phyloP scores from a whole-genome alignment of 2,329 filamentous ascomycete genomes.

The Dactylellina haptotyla region DNA sequence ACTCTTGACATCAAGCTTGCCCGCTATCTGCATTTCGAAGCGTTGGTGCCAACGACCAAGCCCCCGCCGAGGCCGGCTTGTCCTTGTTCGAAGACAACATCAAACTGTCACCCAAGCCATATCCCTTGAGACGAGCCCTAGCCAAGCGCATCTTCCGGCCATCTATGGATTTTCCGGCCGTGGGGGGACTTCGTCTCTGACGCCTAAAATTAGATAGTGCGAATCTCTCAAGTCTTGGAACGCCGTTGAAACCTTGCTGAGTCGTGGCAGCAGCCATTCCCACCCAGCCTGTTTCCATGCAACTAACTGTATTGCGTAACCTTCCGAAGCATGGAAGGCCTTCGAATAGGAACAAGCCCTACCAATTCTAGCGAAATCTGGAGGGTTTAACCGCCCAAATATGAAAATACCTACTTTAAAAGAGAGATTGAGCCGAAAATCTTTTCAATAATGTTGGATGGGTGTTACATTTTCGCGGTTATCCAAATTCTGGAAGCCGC shows the following conservation, averaged over 20 bases:
- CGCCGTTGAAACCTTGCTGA: conserved; percentile 26
- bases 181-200: conserved; percentile 20
- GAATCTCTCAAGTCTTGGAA: conserved; percentile 37
- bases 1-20: conserved; percentile 9
- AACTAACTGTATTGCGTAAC: conserved; percentile 14
- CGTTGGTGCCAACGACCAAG: conserved; percentile 12
- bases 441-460: too few species aligned
- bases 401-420: background rate
- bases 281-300: background rate
- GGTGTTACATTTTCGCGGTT: background rate
- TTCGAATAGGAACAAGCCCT: background rate
- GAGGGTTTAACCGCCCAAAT: background rate
- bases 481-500: background rate
- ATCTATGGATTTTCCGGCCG: conserved; percentile 1
- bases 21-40: conserved; percentile 4
- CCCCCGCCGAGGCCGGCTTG: conserved; percentile 4
- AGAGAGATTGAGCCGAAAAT: background rate
- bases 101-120: conserved; percentile 7
- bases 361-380: background rate
- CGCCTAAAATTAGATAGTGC: conserved; percentile 52
- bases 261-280: background rate
- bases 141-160: conserved; percentile 10
- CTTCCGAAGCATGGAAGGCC: conserved; percentile 18
- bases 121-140: background rate
- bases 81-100: background rate